Evolutionary conservation across 148 eudicot species (phyloP), one percentile per base, ranked within the genome.

Genomic region (Silene latifolia): DNA sequence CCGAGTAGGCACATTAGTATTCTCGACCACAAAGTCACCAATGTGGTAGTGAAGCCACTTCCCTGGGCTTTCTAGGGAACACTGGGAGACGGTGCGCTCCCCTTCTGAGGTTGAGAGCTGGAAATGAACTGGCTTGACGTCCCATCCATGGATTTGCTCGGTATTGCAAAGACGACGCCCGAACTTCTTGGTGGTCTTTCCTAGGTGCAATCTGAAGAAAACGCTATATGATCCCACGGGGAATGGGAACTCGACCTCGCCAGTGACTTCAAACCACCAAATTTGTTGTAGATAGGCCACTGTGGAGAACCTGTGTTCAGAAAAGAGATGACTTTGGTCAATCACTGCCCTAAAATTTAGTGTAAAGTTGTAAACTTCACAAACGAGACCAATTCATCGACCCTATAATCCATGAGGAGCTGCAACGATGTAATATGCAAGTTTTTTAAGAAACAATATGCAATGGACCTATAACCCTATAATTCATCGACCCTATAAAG

Each of bases 211-310:
- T 75, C 87, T 70, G 87, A 91, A 91, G 76, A 86, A 89, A 20
- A 91, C 81, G 65, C 91, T 91, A 78, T 91, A 91, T 20, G 82
- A 81, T 51, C 93, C 97, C 8, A 84, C 80, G 0, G 93, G 97
- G 72, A 91, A 89, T 3, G 93, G 91, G 76, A 91, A 89, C 67
- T 89, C 88, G 4, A 91, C 83, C 75, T 87, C 93, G 0, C 97
- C 93, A 17, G 88, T 83, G 60, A 89, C 84, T 79, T 91, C 97
- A 67, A 89, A 85, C 97, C 97, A 91, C 97, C 97, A 91, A 74
- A 83, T 91, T 72, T 91, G 97, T 63, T 89, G 96, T 65, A 90
- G 89, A 76, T 90, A 90, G 51, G 96, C 89, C 14, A 89, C 81
- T 4, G 72, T 67, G 67, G 80, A 71, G 67, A 90, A 90, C 76